Conservation (phyloP, 1,284 basidiomycete species). For the Chiua sp. region DNA sequence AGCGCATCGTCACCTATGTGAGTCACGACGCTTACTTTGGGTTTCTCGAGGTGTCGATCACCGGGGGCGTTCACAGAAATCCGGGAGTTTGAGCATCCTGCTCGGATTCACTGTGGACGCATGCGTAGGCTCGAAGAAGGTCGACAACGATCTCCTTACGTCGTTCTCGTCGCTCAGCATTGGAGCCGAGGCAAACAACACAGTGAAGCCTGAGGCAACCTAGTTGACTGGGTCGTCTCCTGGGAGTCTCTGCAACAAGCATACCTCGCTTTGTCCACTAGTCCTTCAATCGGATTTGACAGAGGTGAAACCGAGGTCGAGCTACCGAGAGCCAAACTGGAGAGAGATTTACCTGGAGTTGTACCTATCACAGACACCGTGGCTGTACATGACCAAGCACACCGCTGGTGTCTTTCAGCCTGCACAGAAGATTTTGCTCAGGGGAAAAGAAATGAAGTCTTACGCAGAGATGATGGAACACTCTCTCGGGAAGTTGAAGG, state of each 20-base stretch:
- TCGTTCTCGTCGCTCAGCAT: constrained; percentile 35
- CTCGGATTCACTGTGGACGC: constrained; percentile 41
- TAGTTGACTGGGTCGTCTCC: too few relatives aligned
- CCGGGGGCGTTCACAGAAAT: constrained; percentile 25
- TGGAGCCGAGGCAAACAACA: constrained; percentile 1
- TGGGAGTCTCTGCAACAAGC: too few relatives aligned
- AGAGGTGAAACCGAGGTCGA: constrained; percentile 46
- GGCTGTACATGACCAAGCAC: constrained; percentile 43
- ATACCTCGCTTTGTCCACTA: constrained; percentile 17
- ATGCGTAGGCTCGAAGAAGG: constrained; percentile 25
- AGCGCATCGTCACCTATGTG: constrained; percentile 45
- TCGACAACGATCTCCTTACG: constrained; percentile 29
- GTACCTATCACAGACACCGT: constrained; percentile 45
- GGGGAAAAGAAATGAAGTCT: not conserved
- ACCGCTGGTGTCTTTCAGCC: constrained; percentile 36
- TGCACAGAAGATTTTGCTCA: constrained; percentile 34
- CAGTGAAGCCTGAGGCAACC: constrained; percentile 1
- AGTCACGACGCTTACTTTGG: constrained; percentile 18
- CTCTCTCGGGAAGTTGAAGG: constrained; percentile 33
- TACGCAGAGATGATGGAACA: constrained; percentile 20
- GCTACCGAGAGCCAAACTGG: constrained; percentile 39
- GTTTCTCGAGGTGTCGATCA: not conserved
- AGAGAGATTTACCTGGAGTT: constrained; percentile 45
- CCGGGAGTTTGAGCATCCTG: constrained; percentile 38
- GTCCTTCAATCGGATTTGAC: constrained; percentile 44